Conservation (phyloP, 768 basidiomycete genomes). For the Leccinum barrowsii region DNA sequence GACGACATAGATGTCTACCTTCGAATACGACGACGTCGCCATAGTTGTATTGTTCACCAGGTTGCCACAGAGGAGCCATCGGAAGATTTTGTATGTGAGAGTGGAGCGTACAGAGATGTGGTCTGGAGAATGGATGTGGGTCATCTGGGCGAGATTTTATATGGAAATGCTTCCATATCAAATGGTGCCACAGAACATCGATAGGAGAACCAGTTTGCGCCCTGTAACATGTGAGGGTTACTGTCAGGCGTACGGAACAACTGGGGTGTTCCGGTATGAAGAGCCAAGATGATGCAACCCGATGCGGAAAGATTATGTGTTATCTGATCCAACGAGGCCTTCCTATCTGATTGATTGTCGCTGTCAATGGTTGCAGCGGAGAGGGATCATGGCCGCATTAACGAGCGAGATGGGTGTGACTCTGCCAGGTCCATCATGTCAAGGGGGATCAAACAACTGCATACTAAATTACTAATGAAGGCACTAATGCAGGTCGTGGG, state of each 20-base stretch:
- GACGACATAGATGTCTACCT: slow-evolving; percentile 34
- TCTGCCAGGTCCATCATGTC: not conserved
- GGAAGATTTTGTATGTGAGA: not conserved
- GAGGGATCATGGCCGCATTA: not conserved
- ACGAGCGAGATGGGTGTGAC: not conserved
- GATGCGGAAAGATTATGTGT: slow-evolving; percentile 12
- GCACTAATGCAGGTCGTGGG: too few relatives aligned
- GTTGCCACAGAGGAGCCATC: slow-evolving; percentile 56
- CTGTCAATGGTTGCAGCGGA: not conserved
- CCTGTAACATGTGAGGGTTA: not conserved
- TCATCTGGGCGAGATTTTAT: slow-evolving; percentile 18
- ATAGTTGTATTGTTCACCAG: slow-evolving; percentile 55
- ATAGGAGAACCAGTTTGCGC: not conserved
- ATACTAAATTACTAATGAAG: too few relatives aligned
- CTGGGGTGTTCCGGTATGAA: not conserved
- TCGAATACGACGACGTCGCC: slow-evolving; percentile 55
- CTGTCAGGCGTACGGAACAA: not conserved
- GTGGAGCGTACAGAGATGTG: slow-evolving; percentile 5
- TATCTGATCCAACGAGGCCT: slow-evolving; percentile 26
- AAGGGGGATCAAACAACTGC: too few relatives aligned
- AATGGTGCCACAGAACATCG: slow-evolving; percentile 6
- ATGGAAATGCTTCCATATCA: slow-evolving; percentile 8
- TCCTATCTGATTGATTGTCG: not conserved
- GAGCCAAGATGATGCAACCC: slow-evolving; percentile 5
- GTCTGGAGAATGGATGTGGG: not conserved